Percentiles rank a stretch among this genome's conserved stretches.
phyloP scores from a whole-genome alignment of 2,329 filamentous ascomycete genomes.

The Phoma herbarum region DNA sequence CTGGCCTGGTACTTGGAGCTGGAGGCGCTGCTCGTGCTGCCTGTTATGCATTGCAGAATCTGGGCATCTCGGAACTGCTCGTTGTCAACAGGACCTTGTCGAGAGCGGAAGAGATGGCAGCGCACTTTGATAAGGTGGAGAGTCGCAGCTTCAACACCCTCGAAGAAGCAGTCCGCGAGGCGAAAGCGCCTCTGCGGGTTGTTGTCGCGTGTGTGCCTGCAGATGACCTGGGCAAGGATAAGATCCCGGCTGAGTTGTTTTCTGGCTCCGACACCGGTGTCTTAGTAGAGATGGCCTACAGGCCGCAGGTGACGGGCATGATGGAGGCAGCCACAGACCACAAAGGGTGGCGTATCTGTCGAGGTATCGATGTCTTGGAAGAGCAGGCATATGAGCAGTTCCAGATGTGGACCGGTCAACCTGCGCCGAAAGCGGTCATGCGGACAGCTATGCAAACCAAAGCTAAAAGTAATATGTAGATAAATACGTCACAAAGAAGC shows the following conservation, averaged over 20 bases:
- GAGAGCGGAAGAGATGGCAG: conserved; percentile 5
- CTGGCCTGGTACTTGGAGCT: conserved; percentile 11
- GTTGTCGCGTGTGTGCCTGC: conserved; percentile 6
- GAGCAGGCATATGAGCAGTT: conserved; percentile 13
- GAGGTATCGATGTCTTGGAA: conserved; percentile 5
- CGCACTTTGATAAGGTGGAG: background rate
- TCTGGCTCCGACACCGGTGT: background rate
- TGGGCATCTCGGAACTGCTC: conserved; percentile 2
- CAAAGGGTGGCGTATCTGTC: conserved; percentile 5
- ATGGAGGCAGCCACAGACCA: conserved; percentile 6
- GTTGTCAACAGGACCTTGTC: conserved; percentile 7
- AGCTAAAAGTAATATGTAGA: background rate
- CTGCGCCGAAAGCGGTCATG: conserved; percentile 3
- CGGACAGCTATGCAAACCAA: conserved; percentile 3
- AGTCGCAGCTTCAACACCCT: background rate
- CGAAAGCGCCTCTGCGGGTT: conserved; percentile 1
- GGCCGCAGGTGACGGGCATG: conserved; percentile 8
- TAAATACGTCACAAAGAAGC: background rate
- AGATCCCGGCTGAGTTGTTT: conserved; percentile 3
- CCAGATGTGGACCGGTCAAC: conserved; percentile 5
- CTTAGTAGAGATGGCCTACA: conserved; percentile 15
- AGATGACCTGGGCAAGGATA: background rate
- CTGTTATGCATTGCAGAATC: conserved; percentile 5
- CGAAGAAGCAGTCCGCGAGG: background rate
- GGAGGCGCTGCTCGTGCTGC: conserved; percentile 12